Conservation (phyloP, 2,329 filamentous ascomycete species). For the Teratosphaeria nubilosa region DNA sequence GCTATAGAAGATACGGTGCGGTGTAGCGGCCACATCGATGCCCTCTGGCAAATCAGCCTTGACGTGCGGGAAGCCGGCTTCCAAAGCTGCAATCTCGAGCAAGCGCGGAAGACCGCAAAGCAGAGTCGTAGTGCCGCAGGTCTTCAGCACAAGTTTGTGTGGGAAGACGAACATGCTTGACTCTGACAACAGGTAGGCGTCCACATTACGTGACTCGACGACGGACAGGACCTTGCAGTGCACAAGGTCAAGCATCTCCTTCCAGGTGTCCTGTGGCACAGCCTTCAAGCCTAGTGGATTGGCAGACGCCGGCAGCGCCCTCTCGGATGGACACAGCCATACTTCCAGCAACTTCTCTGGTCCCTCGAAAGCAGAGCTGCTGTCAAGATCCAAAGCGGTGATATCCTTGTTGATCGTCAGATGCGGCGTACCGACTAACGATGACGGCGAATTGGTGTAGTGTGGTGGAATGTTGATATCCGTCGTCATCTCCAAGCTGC, state of each 20-base stretch:
- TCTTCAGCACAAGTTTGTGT: slow-evolving; percentile 99
- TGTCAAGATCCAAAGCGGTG: slow-evolving; percentile 75
- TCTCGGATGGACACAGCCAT: slow-evolving; percentile 82
- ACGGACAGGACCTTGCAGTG: slow-evolving; percentile 97
- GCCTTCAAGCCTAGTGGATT: slow-evolving; percentile 73
- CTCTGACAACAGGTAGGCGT: slow-evolving; percentile 93
- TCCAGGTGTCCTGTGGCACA: slow-evolving; percentile 77
- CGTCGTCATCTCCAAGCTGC: slow-evolving; percentile 66
- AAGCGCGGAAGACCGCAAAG: slow-evolving; percentile 82
- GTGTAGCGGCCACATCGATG: slow-evolving; percentile 67
- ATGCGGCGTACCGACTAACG: slow-evolving; percentile 64
- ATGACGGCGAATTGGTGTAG: slow-evolving; percentile 68
- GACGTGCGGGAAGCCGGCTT: slow-evolving; percentile 81
- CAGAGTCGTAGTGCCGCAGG: slow-evolving; percentile 91
- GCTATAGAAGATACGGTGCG: slow-evolving; percentile 96
- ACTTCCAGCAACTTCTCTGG: slow-evolving; percentile 98
- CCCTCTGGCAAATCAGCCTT: slow-evolving; percentile 57
- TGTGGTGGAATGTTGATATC: slow-evolving; percentile 68
- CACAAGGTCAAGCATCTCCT: slow-evolving; percentile 92
- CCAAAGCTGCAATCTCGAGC: slow-evolving; percentile 77
- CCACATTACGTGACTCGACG: slow-evolving; percentile 83
- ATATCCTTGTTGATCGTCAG: slow-evolving; percentile 96
- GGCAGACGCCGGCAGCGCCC: slow-evolving; percentile 59
- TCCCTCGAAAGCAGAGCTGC: slow-evolving; percentile 91
- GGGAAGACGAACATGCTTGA: slow-evolving; percentile 99